Evolutionary conservation across 208 protist genomes (phyloP).

Genomic region (Tritrichomonas foetus): DNA sequence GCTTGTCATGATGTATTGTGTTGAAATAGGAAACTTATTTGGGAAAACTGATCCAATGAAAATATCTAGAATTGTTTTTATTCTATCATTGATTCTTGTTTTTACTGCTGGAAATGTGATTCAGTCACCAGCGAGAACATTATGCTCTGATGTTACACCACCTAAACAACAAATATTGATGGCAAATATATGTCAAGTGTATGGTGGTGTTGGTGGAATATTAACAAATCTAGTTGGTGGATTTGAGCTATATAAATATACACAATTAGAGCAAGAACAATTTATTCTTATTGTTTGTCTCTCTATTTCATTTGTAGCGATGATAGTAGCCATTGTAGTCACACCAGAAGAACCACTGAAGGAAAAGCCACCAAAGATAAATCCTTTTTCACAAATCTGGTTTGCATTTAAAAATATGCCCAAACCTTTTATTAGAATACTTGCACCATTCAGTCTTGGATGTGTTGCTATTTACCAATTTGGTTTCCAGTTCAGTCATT

Average conservation of each 20-base stretch:
- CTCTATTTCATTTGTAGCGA: too few species aligned
- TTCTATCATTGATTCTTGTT: neutral
- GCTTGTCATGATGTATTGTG: neutral
- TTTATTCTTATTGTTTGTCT: too few species aligned
- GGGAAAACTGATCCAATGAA: neutral
- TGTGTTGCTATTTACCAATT: too few species aligned
- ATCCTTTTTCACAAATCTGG: neutral
- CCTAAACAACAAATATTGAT: neutral
- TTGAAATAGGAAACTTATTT: neutral
- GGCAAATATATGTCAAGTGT: neutral
- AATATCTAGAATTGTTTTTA: neutral
- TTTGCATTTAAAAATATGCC: neutral
- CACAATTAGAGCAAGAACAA: too few species aligned
- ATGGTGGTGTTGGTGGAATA: neutral
- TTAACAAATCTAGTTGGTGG: neutral
- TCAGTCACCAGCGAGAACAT: neutral
- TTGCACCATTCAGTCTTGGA: too few species aligned
- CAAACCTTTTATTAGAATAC: constrained; percentile 7
- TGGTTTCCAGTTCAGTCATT: too few species aligned
- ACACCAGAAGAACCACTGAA: neutral
- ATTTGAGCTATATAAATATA: neutral
- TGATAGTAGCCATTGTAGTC: neutral
- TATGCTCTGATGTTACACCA: neutral
- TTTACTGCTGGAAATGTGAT: neutral
- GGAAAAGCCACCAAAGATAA: too few species aligned